Conservation (phyloP, 2,329 filamentous ascomycete genomes). For the Monilinia vaccinii-corymbosi region DNA sequence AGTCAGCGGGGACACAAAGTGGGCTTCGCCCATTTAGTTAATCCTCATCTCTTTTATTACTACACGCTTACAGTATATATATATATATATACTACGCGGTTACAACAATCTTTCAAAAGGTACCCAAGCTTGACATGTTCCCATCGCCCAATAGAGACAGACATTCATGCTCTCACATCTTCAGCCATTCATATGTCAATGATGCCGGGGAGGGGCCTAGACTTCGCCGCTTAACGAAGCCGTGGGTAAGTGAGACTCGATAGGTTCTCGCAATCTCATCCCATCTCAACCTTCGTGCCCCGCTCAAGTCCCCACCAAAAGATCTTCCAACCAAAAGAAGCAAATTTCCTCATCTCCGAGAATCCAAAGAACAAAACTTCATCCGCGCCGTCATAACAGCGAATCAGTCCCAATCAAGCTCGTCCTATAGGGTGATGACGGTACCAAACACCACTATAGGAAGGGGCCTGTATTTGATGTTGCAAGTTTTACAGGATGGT, state of each 20-base stretch:
- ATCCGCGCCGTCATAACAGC: no score
- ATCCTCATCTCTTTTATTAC: no score
- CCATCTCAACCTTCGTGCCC: not conserved
- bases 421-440: no score
- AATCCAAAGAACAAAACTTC: not conserved
- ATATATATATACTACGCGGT: not conserved
- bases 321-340: not conserved
- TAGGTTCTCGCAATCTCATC: not conserved
- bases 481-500: rapidly evolving
- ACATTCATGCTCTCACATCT: not conserved
- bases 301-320: not conserved
- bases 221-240: not conserved
- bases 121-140: not conserved
- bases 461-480: not conserved
- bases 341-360: no score
- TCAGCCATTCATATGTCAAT: not conserved
- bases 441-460: not conserved
- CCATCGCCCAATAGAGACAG: not conserved
- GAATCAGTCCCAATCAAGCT: not conserved
- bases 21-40: no score
- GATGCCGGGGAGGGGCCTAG: not conserved
- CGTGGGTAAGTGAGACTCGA: not conserved
- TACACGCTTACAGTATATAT: no score
- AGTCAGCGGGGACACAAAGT: no score
- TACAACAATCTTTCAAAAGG: not conserved